A percentile compares a stretch with the other conserved stretches of the same genome.
Evolutionary conservation across 1,139 yeast species (phyloP).

Genomic region (Lodderomyces theae): DNA sequence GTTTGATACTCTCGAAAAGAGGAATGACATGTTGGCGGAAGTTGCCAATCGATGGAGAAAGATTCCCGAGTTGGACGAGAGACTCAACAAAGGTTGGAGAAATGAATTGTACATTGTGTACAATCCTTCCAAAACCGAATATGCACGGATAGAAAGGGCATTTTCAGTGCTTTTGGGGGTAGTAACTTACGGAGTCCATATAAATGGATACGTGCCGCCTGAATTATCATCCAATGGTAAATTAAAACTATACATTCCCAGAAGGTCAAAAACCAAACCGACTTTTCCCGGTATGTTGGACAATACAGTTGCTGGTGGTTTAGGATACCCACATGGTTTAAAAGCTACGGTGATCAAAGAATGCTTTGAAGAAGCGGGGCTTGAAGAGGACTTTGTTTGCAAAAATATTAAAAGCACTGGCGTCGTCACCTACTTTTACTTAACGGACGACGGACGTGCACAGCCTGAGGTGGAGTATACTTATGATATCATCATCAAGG

Average conservation of each 20-base stretch:
- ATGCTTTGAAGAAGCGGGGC: constrained; percentile 87
- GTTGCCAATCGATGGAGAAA: constrained; percentile 47
- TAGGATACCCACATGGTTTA: constrained; percentile 77
- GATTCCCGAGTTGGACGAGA: constrained; percentile 34
- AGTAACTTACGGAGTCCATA: constrained; percentile 85
- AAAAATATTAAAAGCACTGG: constrained; percentile 54
- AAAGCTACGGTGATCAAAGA: constrained; percentile 82
- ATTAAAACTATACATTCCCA: constrained; percentile 78
- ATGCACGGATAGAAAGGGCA: constrained; percentile 74
- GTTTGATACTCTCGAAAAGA: constrained; percentile 43
- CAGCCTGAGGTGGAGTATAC: constrained; percentile 89
- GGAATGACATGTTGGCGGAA: constrained; percentile 44
- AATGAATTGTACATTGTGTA: constrained; percentile 76
- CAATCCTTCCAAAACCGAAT: constrained; percentile 52
- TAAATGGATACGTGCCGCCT: constrained; percentile 68
- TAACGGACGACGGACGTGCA: constrained; percentile 49
- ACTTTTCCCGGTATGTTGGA: constrained; percentile 92
- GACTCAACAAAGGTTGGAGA: constrained; percentile 74
- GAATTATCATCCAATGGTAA: constrained; percentile 35
- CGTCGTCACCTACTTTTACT: constrained; percentile 63
- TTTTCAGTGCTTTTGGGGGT: constrained; percentile 80
- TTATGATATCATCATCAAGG: constrained; percentile 65
- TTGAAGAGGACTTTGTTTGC: constrained; percentile 51
- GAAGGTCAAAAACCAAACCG: constrained; percentile 70
- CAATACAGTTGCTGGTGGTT: constrained; percentile 93